A percentile compares a stretch with the other conserved stretches of the same genome.
Evolutionary conservation across 2,329 filamentous ascomycete species (phyloP).

Genomic region (Ophiobolus disseminans): DNA sequence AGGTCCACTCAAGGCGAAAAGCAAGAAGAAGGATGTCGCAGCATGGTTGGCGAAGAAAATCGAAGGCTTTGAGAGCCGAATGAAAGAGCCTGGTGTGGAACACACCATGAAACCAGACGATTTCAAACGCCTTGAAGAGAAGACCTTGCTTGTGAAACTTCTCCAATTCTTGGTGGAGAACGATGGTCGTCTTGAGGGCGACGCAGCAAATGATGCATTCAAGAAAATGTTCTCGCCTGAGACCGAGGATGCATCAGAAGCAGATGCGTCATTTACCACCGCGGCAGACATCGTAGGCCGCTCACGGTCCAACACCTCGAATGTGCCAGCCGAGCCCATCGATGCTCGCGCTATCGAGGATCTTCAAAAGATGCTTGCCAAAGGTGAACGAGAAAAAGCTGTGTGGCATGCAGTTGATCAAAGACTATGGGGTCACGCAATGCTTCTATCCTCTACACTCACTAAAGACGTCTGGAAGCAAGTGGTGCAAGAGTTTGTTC

Average conservation of each 20-base stretch:
- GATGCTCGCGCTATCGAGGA: constrained; percentile 74
- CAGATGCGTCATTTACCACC: constrained; percentile 37
- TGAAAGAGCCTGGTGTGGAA: constrained; percentile 56
- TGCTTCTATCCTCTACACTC: constrained; percentile 84
- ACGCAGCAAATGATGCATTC: constrained; percentile 75
- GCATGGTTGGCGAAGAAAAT: constrained; percentile 82
- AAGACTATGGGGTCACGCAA: constrained; percentile 93
- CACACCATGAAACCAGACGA: constrained; percentile 61
- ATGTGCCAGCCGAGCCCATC: constrained; percentile 65
- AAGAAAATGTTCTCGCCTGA: constrained; percentile 75
- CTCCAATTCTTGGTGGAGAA: constrained; percentile 81
- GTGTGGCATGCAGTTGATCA: constrained; percentile 94
- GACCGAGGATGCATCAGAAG: constrained; percentile 24
- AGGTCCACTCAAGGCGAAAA: constrained; percentile 85
- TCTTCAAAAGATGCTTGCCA: constrained; percentile 74
- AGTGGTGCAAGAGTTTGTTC: constrained; percentile 92
- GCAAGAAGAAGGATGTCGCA: constrained; percentile 92
- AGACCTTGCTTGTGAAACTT: constrained; percentile 85
- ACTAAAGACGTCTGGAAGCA: constrained; percentile 82
- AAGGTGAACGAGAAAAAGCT: constrained; percentile 86
- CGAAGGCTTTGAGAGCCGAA: constrained; percentile 68
- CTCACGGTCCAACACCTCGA: constrained; percentile 38
- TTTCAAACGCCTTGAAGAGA: constrained; percentile 78
- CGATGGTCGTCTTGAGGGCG: constrained; percentile 80
- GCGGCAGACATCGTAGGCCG: constrained; percentile 48